Evolutionary conservation across 192 early-diverging fungal species (phyloP), one percentile per base, ranked within the genome.

Genomic region (Dissophora globulifera): DNA sequence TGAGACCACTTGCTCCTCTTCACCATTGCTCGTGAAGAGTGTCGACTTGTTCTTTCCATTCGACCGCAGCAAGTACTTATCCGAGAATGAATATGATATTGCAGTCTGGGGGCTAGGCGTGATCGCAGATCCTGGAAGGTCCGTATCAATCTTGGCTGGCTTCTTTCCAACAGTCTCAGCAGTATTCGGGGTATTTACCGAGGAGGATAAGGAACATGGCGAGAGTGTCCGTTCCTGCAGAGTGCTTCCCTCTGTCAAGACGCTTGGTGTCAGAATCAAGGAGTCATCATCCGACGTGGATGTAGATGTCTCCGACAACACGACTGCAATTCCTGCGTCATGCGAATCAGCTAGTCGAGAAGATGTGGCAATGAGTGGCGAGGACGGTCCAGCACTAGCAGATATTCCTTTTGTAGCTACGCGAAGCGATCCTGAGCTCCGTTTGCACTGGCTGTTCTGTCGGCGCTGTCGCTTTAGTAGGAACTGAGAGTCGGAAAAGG

Each of bases 281-380:
- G 31, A 5, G n/a, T 70, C 68, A 25, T 61, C 58, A 31, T 70
- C 43, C 11, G 68, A 70, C 58, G 49, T 62, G 26, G 46, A n/a
- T 19, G 40, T 42, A 7, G 43, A 50, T 6, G 31, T 27, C 27
- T 59, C 57, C 43, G 54, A 64, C 4, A 20, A 49, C 0, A 50
- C 20, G 4, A 11, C n/a, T 12, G 27, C n/a, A n/a, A n/a, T n/a
- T 6, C 17, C 27, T 11, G 22, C 56, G 17, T 26, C 19, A 11
- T 20, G 27, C 8, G 25, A 46, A 16, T 29, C 42, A 43, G 30
- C 4, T 23, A 41, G 41, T 32, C 4, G 15, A 30, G 29, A 32
- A 15, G n/a, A n/a, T n/a, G n/a, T n/a, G n/a, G n/a, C n/a, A n/a
- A n/a, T n/a, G n/a, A n/a, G n/a, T n/a, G 50, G 15, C 4, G 43